These are phyloP conservation scores for Wickerhamomyces mucosus DNA, from an alignment of 805 yeast genomes.

Conservation along the genomic window DNA sequence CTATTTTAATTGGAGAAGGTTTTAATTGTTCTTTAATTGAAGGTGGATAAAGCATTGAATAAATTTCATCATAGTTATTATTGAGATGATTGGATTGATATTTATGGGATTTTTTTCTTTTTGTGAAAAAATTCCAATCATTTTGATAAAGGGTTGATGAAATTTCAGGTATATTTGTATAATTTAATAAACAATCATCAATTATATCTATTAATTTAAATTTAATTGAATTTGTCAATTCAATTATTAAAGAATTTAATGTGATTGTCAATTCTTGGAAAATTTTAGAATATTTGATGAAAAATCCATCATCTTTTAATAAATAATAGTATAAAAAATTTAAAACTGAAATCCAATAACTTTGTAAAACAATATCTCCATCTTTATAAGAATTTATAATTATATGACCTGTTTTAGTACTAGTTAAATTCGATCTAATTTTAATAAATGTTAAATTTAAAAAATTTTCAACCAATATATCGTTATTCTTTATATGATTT, in stretches of 20 bases:
- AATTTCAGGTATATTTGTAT: constrained; percentile 75
- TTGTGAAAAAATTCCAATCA: constrained; percentile 53
- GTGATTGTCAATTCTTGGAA: constrained; percentile 50
- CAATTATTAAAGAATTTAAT: constrained; percentile 53
- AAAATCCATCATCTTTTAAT: constrained; percentile 53
- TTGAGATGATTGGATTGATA: no score
- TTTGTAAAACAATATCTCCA: constrained; percentile 60
- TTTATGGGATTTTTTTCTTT: constrained; percentile 25
- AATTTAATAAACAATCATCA: constrained; percentile 64
- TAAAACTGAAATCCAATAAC: constrained; percentile 83
- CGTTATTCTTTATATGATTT: constrained; percentile 44
- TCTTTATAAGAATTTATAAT: constrained; percentile 31
- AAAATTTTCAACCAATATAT: constrained; percentile 46
- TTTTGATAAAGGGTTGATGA: constrained; percentile 68
- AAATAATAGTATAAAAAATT: constrained; percentile 74
- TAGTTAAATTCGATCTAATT: constrained; percentile 48
- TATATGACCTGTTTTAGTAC: constrained; percentile 57
- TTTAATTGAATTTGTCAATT: constrained; percentile 57
- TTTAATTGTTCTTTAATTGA: constrained; percentile 66
- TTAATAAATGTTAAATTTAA: constrained; percentile 52
- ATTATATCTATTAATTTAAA: constrained; percentile 45
- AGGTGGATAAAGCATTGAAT: constrained; percentile 78
- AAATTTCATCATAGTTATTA: constrained; percentile 60
- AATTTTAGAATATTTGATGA: constrained; percentile 42
- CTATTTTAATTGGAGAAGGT: constrained; percentile 81